Conservation (phyloP, 2,329 filamentous ascomycete species). For the Neodidymelliopsis sp. region DNA sequence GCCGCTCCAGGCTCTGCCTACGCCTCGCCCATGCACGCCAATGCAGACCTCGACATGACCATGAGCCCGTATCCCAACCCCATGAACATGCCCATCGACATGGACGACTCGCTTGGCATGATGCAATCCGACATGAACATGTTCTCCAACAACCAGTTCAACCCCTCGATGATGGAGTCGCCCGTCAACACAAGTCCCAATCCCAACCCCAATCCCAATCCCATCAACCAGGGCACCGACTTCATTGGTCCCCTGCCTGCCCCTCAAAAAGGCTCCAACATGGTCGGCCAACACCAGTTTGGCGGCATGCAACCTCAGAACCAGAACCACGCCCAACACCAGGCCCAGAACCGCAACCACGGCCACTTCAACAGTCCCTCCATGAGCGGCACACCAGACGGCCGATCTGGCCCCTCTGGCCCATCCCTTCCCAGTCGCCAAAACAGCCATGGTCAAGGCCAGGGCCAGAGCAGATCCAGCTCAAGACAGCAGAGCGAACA, state of each 20-base stretch:
- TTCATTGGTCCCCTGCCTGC: conserved; percentile 44
- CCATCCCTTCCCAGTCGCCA: conserved; percentile 33
- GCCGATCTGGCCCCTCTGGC: conserved; percentile 29
- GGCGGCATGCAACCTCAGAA: background rate
- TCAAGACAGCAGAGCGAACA: conserved; percentile 37
- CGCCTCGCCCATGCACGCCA: conserved; percentile 53
- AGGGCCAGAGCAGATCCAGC: conserved; percentile 33
- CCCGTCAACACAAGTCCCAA: conserved; percentile 43
- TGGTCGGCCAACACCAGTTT: conserved; percentile 13
- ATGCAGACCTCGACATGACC: conserved; percentile 51
- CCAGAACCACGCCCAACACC: background rate
- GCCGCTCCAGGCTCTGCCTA: conserved; percentile 51
- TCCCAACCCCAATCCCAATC: background rate
- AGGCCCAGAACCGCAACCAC: conserved; percentile 26
- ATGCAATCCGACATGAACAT: conserved; percentile 49
- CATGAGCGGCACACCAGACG: conserved; percentile 41
- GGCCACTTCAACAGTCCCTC: conserved; percentile 38
- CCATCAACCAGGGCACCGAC: conserved; percentile 25
- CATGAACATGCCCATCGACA: conserved; percentile 55
- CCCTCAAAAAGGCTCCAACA: conserved; percentile 38
- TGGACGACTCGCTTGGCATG: conserved; percentile 50
- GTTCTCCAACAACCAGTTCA: conserved; percentile 51
- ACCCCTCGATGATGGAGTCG: conserved; percentile 50
- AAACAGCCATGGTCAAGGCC: conserved; percentile 39
- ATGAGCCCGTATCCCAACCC: conserved; percentile 54